Evolutionary conservation across 2,329 filamentous ascomycete genomes (phyloP).

Genomic region (Ophiostoma ips): DNA sequence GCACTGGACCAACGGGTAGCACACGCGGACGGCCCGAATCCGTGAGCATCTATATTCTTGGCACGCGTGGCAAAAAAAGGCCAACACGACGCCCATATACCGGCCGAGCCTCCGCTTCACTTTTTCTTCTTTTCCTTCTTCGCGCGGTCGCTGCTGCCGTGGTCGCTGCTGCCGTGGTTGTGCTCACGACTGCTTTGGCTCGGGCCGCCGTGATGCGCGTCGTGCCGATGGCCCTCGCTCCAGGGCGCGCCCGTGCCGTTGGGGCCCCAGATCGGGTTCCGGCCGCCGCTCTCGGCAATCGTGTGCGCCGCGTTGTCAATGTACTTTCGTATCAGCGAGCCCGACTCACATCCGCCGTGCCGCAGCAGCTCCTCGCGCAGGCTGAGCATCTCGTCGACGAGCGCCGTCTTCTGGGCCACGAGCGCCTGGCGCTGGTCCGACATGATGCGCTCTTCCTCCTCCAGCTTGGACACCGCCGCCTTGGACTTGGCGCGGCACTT

Average conservation of each 20-base stretch:
- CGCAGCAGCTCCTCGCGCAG: slow-evolving; percentile 19
- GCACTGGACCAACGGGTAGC: no score
- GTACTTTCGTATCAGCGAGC: slow-evolving; percentile 19
- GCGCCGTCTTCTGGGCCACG: slow-evolving; percentile 10
- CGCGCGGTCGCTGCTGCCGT: background rate
- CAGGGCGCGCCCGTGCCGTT: slow-evolving; percentile 7
- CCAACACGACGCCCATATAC: no score
- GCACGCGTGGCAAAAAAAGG: no score
- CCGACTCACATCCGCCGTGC: slow-evolving; percentile 17
- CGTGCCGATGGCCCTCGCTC: background rate
- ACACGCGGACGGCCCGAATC: no score
- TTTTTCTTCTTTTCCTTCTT: background rate
- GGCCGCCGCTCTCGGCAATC: slow-evolving; percentile 10
- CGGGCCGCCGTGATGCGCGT: background rate
- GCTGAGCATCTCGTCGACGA: slow-evolving; percentile 19
- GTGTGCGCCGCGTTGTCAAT: slow-evolving; percentile 14
- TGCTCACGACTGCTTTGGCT: background rate
- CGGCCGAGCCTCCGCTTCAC: no score
- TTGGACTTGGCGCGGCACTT: slow-evolving; percentile 21
- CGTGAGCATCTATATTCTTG: no score
- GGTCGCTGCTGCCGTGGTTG: background rate
- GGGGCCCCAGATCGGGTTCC: slow-evolving; percentile 8
- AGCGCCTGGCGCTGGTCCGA: slow-evolving; percentile 13
- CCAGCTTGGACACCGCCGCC: slow-evolving; percentile 15
- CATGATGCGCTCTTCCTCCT: slow-evolving; percentile 14